Evolutionary conservation across 1,284 basidiomycete species (phyloP), one percentile per base, ranked within the genome.

Genomic region (Ustanciosporium gigantosporum): DNA sequence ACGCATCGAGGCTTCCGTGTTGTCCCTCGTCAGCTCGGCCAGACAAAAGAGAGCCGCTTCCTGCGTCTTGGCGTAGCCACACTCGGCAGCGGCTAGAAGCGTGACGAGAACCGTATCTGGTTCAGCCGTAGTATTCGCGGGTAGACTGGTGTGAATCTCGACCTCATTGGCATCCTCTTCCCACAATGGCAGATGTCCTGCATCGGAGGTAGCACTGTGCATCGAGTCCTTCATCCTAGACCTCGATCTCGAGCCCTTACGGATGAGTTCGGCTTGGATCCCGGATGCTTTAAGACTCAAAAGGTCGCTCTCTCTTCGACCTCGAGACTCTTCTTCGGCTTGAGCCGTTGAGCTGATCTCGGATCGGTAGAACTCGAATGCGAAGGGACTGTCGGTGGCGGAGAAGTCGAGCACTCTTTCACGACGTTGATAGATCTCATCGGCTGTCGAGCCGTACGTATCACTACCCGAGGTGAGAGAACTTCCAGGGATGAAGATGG

Each of bases 41-140:
- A 74, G 49, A 1, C 60, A 57, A 58, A 68, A 64, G 2, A 76
- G 49, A 2, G 68, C 65, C 2, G 70, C 68, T 40, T 76, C 73
- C 27, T 71, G 71, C 5, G 58, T 50, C 36, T 70, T 71, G 38
- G 53, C 42, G 32, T 60, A 65, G 14, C 58, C 55, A n/a, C 57
- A 68, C 39, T 72, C 67, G 8, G 66, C 59, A 15, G 51, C 59
- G 6, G 58, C 55, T 20, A 75, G 48, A 7, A 75, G 36, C 2
- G 61, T 47, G 13, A 36, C 40, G 36, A 74, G 48, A 5, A 60
- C 36, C 3, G 36, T 41, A 16, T 38, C 44, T 9, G 52, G 44
- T 2, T 31, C 56, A n/a, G n/a, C n/a, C 15, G 42, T 22, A 4
- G 27, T 24, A 9, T 41, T 42, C 6, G 52, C 31, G 22, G 40